Base-by-base conservation (phyloP, 306 rosid genomes). In the Styphnolobium japonicum region DNA sequence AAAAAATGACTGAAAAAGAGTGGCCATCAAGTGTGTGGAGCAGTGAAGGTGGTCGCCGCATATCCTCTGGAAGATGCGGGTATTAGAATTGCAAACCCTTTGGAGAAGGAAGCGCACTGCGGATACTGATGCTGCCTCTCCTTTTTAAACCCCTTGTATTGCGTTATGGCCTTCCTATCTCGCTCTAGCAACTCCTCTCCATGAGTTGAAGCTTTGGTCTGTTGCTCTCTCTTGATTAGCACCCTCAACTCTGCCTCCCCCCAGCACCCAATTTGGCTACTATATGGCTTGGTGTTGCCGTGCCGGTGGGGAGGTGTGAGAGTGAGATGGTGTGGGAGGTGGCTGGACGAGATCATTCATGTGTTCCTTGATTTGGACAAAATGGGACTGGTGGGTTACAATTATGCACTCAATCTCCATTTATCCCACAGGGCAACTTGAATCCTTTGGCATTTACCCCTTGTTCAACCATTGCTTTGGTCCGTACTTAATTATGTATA, bases 51-150 rank as follows among this genome's bases (percentile, higher is more conserved):
- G 75, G 84, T 77, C 72, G 78, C 56, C 86, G 87, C 84, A 83
- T 88, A 88, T 88, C 2, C 91, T 43, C 25, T 76, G 84, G 87
- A 82, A 87, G 91, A 87, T 85, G 75, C 91, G 58, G 7, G 25
- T 36, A 71, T 12, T 46, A 45, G 53, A 71, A 23, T 16, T 53
- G 40, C 43, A 77, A 63, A 40, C 45, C 80, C 61, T 37, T n/a
- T 7, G n/a, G 51, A 53, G 73, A 70, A 68, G 78, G 60, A 25
- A 68, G 15, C 36, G 69, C 80, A 48, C 71, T 61, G 61, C 51
- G 39, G 42, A 18, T 71, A 4, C 57, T 23, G 60, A 4, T 53
- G 18, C 10, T 6, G 22, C 71, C 25, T 34, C 43, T 23, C 6
- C 69, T 55, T 64, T 81, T 16, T 67, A 75, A 67, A 68, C 63